Percentiles rank a stretch among this genome's conserved stretches.
Conservation (phyloP, 805 yeast genomes). For the Torulaspora quercuum region DNA sequence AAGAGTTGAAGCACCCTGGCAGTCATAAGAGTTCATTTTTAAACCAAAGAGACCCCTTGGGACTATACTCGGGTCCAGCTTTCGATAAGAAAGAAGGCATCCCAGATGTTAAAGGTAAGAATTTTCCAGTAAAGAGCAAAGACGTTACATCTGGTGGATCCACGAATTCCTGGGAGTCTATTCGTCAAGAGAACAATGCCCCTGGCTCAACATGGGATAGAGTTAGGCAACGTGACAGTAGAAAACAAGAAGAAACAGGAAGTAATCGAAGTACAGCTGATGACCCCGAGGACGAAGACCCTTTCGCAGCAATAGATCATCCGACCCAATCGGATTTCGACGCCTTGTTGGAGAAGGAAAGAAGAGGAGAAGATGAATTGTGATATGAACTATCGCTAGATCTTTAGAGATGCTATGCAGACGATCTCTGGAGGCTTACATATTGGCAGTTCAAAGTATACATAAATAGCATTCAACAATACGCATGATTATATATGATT, state of each 20-base stretch:
- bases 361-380: slow-evolving; percentile 13
- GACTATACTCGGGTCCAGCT: slow-evolving; percentile 36
- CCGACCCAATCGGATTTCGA: slow-evolving; percentile 23
- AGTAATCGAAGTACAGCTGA: slow-evolving; percentile 2
- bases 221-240: slow-evolving; percentile 22
- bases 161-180: slow-evolving; percentile 39
- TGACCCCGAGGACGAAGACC: slow-evolving; percentile 11
- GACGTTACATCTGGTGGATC: slow-evolving; percentile 1
- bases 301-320: slow-evolving; percentile 6
- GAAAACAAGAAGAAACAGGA: background rate
- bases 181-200: slow-evolving; percentile 33
- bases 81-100: slow-evolving; percentile 22
- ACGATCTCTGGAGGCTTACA: too few species aligned
- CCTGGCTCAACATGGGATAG: slow-evolving; percentile 33
- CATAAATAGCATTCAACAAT: too few species aligned
- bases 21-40: slow-evolving; percentile 23
- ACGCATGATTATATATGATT: too few species aligned
- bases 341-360: slow-evolving; percentile 18
- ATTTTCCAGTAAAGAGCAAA: background rate
- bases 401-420: too few species aligned
- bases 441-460: slow-evolving; percentile 8
- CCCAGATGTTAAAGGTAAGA: slow-evolving; percentile 7
- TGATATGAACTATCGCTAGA: too few species aligned
- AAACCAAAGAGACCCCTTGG: slow-evolving; percentile 40
- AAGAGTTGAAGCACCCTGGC: slow-evolving; percentile 23